These are phyloP conservation scores for Eimeria sp. DNA, from an alignment of 169 alveolate genomes.

Conservation along the genomic window DNA sequence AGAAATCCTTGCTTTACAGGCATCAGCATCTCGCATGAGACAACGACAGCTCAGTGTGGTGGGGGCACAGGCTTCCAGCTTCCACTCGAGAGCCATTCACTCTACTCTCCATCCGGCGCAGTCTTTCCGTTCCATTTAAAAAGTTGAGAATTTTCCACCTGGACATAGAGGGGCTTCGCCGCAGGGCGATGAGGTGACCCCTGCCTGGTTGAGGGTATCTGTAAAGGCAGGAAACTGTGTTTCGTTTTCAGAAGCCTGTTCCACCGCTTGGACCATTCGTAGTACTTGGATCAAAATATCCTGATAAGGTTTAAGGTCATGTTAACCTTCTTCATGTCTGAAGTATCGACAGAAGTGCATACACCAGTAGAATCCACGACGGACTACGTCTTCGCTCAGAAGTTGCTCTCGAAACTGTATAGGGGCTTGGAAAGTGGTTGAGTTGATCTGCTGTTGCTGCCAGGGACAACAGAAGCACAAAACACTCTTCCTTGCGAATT, in stretches of 20 bases:
- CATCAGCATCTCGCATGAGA: background rate
- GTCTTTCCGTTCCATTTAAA: background rate
- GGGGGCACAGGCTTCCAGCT: background rate
- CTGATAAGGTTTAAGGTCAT: background rate
- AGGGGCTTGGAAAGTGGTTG: background rate
- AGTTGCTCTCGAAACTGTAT: background rate
- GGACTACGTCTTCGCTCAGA: background rate
- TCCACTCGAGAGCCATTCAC: background rate
- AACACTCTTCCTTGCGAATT: background rate
- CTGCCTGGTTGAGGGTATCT: background rate
- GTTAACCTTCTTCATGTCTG: background rate
- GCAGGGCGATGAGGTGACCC: background rate
- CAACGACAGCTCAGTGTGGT: background rate
- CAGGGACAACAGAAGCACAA: background rate
- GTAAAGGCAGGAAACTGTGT: background rate
- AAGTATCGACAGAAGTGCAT: background rate
- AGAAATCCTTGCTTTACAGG: background rate
- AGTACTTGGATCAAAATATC: too few relatives aligned
- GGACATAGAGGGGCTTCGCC: background rate
- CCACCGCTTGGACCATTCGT: background rate
- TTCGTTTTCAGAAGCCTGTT: background rate
- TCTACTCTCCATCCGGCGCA: background rate
- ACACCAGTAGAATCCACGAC: background rate
- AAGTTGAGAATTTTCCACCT: background rate
- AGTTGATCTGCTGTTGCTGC: background rate